These are phyloP conservation scores for Xerocomus spinulosus DNA, from an alignment of 768 basidiomycete species.

Conservation along the genomic window DNA sequence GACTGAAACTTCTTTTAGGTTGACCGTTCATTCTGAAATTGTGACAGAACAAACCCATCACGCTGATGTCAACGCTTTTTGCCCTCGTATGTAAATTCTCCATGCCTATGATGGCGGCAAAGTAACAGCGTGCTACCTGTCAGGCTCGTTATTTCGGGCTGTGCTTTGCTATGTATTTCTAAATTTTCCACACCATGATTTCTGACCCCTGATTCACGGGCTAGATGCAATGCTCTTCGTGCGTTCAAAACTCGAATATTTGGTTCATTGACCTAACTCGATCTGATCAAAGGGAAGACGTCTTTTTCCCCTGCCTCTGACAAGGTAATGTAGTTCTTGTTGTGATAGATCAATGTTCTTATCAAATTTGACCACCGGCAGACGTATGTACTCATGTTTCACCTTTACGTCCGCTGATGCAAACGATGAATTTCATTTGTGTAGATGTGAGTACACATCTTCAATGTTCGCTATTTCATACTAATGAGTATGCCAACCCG, in stretches of 20 bases:
- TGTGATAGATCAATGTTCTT: background rate
- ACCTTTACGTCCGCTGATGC: background rate
- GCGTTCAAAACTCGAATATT: background rate
- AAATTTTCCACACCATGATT: too few relatives aligned
- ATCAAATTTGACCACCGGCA: background rate
- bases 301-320: background rate
- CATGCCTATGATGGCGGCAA: background rate
- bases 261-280: background rate
- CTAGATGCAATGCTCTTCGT: background rate
- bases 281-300: background rate
- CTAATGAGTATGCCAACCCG: background rate
- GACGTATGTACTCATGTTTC: background rate
- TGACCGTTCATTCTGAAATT: background rate
- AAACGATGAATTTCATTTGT: background rate
- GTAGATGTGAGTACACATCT: background rate
- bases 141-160: conserved; percentile 3
- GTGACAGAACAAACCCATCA: background rate
- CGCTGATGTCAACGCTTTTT: background rate
- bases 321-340: background rate
- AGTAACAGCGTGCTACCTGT: background rate
- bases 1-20: background rate
- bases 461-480: background rate
- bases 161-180: background rate
- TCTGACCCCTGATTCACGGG: background rate
- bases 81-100: background rate